A percentile compares a stretch with the other conserved stretches of the same genome.
phyloP scores from a whole-genome alignment of 2,329 filamentous ascomycete genomes.

The Fusarium cicatricum region DNA sequence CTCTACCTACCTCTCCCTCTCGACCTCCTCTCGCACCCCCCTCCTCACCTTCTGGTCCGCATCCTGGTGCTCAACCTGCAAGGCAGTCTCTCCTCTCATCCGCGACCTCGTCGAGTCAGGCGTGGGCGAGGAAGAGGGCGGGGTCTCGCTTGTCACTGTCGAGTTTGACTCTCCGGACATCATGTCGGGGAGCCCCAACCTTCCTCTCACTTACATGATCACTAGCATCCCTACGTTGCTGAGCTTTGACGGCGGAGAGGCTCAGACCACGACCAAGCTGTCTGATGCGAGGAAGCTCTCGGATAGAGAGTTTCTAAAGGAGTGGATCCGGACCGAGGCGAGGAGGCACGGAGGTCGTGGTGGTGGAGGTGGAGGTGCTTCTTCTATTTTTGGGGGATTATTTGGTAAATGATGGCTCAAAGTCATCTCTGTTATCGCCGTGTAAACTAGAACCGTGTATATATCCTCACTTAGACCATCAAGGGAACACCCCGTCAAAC shows the following conservation, averaged over 20 bases:
- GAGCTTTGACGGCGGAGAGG: constrained; percentile 64
- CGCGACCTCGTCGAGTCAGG: constrained; percentile 58
- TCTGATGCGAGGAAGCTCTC: constrained; percentile 58
- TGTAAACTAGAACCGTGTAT: neutral
- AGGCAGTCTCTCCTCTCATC: constrained; percentile 58
- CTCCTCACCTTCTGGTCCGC: constrained; percentile 70
- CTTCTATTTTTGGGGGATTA: constrained; percentile 50
- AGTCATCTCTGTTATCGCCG: neutral
- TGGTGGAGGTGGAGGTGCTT: constrained; percentile 49
- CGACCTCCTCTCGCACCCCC: constrained; percentile 60
- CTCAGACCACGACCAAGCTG: constrained; percentile 58
- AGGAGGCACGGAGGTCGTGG: constrained; percentile 54
- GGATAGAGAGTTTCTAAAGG: constrained; percentile 59
- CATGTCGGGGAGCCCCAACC: constrained; percentile 51
- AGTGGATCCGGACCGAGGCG: constrained; percentile 63
- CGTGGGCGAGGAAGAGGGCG: constrained; percentile 63
- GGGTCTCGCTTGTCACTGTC: constrained; percentile 61
- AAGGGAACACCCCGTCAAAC: neutral
- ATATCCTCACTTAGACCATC: neutral
- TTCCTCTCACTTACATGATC: constrained; percentile 66
- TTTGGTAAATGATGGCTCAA: constrained; percentile 47
- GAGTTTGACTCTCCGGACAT: constrained; percentile 67
- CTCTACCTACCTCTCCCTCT: constrained; percentile 63
- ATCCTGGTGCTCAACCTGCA: constrained; percentile 65
- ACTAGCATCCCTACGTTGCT: constrained; percentile 65